Evolutionary conservation across 2,329 filamentous ascomycete species (phyloP), one percentile per base, ranked within the genome.

Genomic region (Botrytis pseudocinerea): DNA sequence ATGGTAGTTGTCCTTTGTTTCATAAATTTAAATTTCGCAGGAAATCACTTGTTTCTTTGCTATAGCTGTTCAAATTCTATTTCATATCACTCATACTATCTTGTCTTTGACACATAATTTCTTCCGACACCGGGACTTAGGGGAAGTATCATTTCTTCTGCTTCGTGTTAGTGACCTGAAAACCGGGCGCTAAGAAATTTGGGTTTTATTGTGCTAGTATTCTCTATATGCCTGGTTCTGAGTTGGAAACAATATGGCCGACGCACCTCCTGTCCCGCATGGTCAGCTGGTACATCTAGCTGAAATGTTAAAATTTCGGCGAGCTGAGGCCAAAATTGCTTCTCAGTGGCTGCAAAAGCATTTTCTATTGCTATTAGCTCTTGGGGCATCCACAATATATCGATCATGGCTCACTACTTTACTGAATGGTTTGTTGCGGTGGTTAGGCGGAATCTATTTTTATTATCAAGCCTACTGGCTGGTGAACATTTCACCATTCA

Each of bases 381-480:
- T 38, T n/a, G 46, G 14, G 6, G 35, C 20, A 38, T 40, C 9
- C n/a, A 18, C 25, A n/a, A 9, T 40, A 10, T 40, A 40, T 51
- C 46, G 46, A 25, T 14, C 14, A n/a, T 42, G 46, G 64, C 12
- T 57, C 6, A 40, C 16, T 35, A 28, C 25, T 28, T 48, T 48
- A 42, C 42, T 65, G 7, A 68, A 32, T 40, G 32, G 38, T n/a
- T n/a, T 57, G n/a, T 57, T 54, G 28, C 40, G 61, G 18, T 72
- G 70, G 70, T 5, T 28, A 28, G 63, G 62, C 14, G 70, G 70
- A 20, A 54, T 72, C 14, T 28, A 59, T 22, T 72, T 28, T 60
- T 72, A 72, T 46, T 60, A 72, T 44, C 44, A 59, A n/a, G 70
- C 64, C 5, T 66, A 72, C 10, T 66, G 22, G 48, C 40, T 46